phyloP scores from a whole-genome alignment of 306 rosid species.

The Malus domestica region ASM211411v1 NC_041794.1:27546001-27546500 shows the following conservation, averaged over 20 bases:
- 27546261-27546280: rapidly evolving
- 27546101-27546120: background rate
- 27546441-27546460: background rate
- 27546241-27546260: too few relatives aligned
- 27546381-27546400: background rate
- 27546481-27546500: background rate
- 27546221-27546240: too few relatives aligned
- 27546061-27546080: too few relatives aligned
- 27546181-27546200: too few relatives aligned
- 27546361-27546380: background rate
- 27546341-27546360: background rate
- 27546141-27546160: too few relatives aligned
- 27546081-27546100: too few relatives aligned
- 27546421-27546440: background rate
- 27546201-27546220: too few relatives aligned
- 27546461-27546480: background rate
- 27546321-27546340: background rate
- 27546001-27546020: background rate
- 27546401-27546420: background rate
- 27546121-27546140: background rate
- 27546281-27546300: too few relatives aligned
- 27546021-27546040: background rate
- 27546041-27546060: background rate
- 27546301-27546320: background rate
- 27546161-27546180: too few relatives aligned